phyloP scores from a whole-genome alignment of 129 eudicot genomes.

The Lactuca saligna region DNA sequence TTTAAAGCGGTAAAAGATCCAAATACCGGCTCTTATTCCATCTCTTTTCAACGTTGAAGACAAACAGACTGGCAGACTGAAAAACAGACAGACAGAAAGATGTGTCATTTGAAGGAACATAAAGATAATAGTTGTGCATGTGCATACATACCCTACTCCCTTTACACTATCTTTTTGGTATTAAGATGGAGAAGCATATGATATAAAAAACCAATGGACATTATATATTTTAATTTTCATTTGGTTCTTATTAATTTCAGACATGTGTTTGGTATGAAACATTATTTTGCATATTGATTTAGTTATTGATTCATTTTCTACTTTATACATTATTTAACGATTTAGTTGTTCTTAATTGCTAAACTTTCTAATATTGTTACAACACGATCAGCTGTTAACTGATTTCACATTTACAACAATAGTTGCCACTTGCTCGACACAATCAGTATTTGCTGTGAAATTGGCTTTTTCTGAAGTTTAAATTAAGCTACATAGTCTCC shows the following conservation, averaged over 20 bases:
- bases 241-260: neutral
- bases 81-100: no score
- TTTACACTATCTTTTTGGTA: neutral
- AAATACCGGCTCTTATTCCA: constrained; percentile 85
- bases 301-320: neutral
- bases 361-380: no score
- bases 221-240: neutral
- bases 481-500: no score
- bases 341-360: no score
- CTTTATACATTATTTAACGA: no score
- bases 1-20: constrained; percentile 96
- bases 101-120: neutral
- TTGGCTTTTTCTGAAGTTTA: no score
- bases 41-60: constrained; percentile 65
- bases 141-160: neutral
- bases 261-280: neutral
- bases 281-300: neutral
- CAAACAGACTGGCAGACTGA: no score
- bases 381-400: no score
- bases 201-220: neutral
- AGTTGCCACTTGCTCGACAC: no score
- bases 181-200: neutral
- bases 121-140: constrained; percentile 11
- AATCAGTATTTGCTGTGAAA: no score
- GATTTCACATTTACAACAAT: no score